Percentiles rank a stretch among this genome's conserved stretches.
Conservation (phyloP, 1,139 yeast species). For the Diutina neorugosa region DNA sequence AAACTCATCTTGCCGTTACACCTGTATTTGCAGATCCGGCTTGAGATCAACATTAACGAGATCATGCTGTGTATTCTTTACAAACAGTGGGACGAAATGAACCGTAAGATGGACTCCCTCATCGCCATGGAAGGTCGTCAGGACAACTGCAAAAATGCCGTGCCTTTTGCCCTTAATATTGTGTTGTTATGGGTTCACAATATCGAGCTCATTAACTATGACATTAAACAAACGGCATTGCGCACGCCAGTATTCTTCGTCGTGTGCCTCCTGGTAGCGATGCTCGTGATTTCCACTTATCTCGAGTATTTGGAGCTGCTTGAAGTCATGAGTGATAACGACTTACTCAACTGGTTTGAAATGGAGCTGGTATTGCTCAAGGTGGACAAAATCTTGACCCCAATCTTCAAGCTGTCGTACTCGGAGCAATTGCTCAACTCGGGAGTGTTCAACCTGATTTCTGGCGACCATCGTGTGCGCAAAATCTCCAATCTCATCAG, state of each 20-base stretch:
- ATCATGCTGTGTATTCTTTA: constrained; percentile 44
- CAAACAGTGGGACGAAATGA: constrained; percentile 59
- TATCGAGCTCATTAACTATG: constrained; percentile 41
- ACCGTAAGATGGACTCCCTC: constrained; percentile 28
- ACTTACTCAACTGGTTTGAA: constrained; percentile 2
- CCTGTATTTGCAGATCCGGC: constrained; percentile 50
- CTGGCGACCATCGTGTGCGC: constrained; percentile 3
- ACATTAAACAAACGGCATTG: constrained; percentile 51
- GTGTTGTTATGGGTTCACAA: constrained; percentile 60
- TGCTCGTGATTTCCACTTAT: constrained; percentile 27
- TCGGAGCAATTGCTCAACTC: neutral
- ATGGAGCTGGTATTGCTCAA: constrained; percentile 4
- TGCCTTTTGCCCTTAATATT: constrained; percentile 44
- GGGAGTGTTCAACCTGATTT: neutral
- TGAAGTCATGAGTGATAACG: neutral
- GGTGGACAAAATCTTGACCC: constrained; percentile 2
- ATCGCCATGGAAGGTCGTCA: constrained; percentile 36
- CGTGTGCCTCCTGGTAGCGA: constrained; percentile 52
- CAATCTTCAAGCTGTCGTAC: neutral
- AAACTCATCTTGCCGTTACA: constrained; percentile 54
- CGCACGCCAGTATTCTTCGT: constrained; percentile 67
- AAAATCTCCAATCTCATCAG: neutral
- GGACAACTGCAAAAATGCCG: constrained; percentile 31
- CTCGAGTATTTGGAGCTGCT: constrained; percentile 1
- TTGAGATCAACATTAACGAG: constrained; percentile 46